phyloP scores from a whole-genome alignment of 2,329 filamentous ascomycete genomes.

The Furcasterigmium furcatum region DNA sequence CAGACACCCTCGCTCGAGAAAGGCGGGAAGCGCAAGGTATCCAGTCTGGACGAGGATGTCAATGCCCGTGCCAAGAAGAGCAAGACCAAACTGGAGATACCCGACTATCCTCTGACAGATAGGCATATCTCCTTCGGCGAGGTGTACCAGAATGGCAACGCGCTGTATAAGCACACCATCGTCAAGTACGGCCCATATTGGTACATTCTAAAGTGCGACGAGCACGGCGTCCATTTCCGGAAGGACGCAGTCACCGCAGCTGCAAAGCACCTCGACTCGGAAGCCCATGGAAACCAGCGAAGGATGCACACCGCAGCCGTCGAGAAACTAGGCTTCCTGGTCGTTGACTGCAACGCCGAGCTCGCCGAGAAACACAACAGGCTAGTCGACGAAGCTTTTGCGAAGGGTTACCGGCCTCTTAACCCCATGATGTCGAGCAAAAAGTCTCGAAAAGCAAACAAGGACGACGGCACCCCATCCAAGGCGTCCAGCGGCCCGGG shows the following conservation, averaged over 20 bases:
- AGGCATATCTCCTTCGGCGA: constrained; percentile 18
- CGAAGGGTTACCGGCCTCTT: constrained; percentile 11
- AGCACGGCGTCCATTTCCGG: constrained; percentile 15
- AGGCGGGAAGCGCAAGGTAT: no score
- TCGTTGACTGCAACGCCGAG: constrained; percentile 11
- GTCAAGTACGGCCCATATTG: constrained; percentile 10
- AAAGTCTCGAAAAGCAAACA: no score
- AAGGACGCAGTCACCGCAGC: constrained; percentile 10
- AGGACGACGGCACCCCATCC: no score
- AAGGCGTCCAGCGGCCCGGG: no score
- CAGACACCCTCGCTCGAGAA: no score
- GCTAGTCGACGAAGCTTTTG: constrained; percentile 9
- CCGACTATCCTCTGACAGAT: neutral
- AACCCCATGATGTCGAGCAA: constrained; percentile 8
- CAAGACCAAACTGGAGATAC: no score
- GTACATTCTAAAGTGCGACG: constrained; percentile 16
- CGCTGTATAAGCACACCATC: constrained; percentile 14
- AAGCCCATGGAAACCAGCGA: constrained; percentile 8
- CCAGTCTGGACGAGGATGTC: no score
- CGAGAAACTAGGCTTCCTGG: constrained; percentile 10
- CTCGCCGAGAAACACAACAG: constrained; percentile 11
- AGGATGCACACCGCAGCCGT: constrained; percentile 9
- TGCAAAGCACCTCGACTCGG: constrained; percentile 12
- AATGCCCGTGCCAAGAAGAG: no score
- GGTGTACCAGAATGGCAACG: constrained; percentile 14